These are phyloP conservation scores for Diplocarpon mali DNA, from an alignment of 2,329 filamentous ascomycete species.

Conservation along the genomic window DNA sequence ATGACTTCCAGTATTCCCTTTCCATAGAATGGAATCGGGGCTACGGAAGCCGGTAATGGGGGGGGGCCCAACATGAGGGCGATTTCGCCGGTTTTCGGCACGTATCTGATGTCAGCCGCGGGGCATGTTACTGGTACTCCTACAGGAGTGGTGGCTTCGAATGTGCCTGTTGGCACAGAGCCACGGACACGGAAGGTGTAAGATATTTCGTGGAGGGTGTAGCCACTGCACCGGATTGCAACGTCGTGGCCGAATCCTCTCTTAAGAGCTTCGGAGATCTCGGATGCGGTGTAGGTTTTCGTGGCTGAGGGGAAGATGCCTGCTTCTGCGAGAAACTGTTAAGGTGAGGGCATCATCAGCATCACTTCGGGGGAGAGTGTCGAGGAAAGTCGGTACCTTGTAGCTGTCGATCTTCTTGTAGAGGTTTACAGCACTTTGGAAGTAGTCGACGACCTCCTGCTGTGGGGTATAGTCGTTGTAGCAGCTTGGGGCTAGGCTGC, in stretches of 20 bases:
- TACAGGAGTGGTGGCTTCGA: constrained; percentile 29
- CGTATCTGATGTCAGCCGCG: constrained; percentile 38
- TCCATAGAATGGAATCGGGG: constrained; percentile 33
- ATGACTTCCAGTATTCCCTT: constrained; percentile 49
- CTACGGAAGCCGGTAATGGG: constrained; percentile 32
- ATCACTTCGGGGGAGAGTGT: constrained; percentile 30
- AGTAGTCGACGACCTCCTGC: constrained; percentile 59
- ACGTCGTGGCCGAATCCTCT: constrained; percentile 34
- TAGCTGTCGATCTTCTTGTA: constrained; percentile 60
- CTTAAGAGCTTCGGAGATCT: constrained; percentile 34
- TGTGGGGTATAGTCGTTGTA: constrained; percentile 48
- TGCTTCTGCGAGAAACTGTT: constrained; percentile 44
- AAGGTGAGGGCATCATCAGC: constrained; percentile 40
- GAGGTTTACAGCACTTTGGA: constrained; percentile 51
- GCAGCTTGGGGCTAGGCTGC: constrained; percentile 55
- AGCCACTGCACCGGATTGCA: constrained; percentile 34
- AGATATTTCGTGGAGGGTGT: constrained; percentile 40
- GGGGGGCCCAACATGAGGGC: constrained; percentile 17
- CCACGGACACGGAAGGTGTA: constrained; percentile 42
- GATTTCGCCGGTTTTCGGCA: constrained; percentile 36
- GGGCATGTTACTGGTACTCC: constrained; percentile 37
- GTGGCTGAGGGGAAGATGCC: constrained; percentile 42
- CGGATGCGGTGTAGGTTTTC: constrained; percentile 32
- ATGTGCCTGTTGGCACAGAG: constrained; percentile 38
- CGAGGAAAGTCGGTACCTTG: constrained; percentile 29